Evolutionary conservation across 768 basidiomycete genomes (phyloP), one percentile per base, ranked within the genome.

Genomic region (Phaffia tasmanica): DNA sequence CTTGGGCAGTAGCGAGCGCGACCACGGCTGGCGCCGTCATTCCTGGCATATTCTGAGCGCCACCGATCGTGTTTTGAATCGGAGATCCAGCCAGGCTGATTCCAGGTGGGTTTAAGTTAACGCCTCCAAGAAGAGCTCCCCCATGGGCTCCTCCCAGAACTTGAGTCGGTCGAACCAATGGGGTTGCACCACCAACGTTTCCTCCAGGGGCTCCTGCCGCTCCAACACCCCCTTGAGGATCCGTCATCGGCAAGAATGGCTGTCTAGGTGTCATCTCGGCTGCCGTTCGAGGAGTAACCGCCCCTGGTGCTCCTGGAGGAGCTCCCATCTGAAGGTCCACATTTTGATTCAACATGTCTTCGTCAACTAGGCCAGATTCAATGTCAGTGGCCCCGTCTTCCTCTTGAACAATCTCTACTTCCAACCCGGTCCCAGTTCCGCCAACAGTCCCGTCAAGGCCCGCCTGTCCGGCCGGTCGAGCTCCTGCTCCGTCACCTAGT

Each of bases 281-380:
- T 29, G 50, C 66, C 5, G 66, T 55, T 18, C 66, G 32, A 2
- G 66, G 66, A 4, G 66, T 67, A 25, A 59, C 67, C 8, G 67
- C 67, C 3, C 67, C 67, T 8, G 67, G 67, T 8, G 67, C 67
- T 15, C 67, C 67, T 0, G 67, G 67, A 23, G 67, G 67, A 7
- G 67, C 67, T 21, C 67, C 67, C 67, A 69, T 69, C 57, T 69
- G 67, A 7, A 69, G 30, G 25, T 69, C 67, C 47, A 69, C 62
- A 55, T 69, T 69, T 11, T 42, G 35, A 42, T 59, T 63, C 35
- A 57, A 62, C 25, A 65, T 46, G 51, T 51, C 42, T 18, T 54
- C 62, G 25, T 60, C 63, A 9, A 23, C 53, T 19, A 69, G 57
- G 9, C 47, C 46, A n/a, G 49, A 19, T 48, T 63, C 67, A n/a